Base-by-base conservation (phyloP, 1,284 basidiomycete genomes). In the Bondarzewia mesenterica region DNA sequence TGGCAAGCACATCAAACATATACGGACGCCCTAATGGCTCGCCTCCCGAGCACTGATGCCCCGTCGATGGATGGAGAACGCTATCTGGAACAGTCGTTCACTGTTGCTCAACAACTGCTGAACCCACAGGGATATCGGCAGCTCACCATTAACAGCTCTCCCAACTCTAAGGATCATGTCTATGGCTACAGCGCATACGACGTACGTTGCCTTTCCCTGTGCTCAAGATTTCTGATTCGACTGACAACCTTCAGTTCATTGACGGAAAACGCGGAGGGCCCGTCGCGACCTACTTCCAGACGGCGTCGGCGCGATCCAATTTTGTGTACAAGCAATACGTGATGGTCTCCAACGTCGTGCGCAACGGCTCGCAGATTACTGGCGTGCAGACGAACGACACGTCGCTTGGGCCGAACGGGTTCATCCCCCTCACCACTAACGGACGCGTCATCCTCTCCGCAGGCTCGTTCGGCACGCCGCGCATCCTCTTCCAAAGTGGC, bases 311-410 rank as follows among this genome's bases (percentile, higher is more conserved):
- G n/a, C 74, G 80, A 35, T 54, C 60, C 12, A 82, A 82, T 64
- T 75, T 82, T 58, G 67, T 67, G 22, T 72, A 75, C 57, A 70
- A 69, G 52, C 63, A 71, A 52, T 70, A 75, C 57, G 71, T 70
- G 2, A 62, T 69, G 25, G 80, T 79, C 37, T 61, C 64, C 41
- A 74, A 75, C 54, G 73, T 83, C 49, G 70, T 77, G 21, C 77
- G 80, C 41, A 78, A 80, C 54, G 78, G 79, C 15, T 64, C 74
- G 21, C 64, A 67, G 44, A 77, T 82, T 58, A 74, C 72, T 26
- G 80, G 80, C 55, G 79, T 82, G 14, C 69, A 72, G 55, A 82
- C 79, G 27, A 80, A 81, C 63, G 73, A 82, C 58, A 75, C 74
- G 1, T 65, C 70, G 2, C 63, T 80, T 32, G 75, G 76, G 7